phyloP scores from a whole-genome alignment of 2,329 filamentous ascomycete species.

The Furcasterigmium sp. region DNA sequence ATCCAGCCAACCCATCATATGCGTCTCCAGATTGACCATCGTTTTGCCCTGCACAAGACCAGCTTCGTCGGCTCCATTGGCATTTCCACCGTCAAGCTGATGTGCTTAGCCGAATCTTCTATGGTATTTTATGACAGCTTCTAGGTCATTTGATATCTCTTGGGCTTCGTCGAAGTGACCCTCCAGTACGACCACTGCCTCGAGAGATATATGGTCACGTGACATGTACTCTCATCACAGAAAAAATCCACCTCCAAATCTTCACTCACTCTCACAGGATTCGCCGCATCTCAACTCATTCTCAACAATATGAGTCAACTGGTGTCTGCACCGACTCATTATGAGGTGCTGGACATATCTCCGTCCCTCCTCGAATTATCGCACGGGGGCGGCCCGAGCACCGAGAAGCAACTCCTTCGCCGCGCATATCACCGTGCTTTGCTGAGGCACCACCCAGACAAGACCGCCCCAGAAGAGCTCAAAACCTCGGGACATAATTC shows the following conservation, averaged over 20 bases:
- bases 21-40: too few relatives aligned
- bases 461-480: conserved; percentile 22
- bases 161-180: too few relatives aligned
- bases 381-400: neutral
- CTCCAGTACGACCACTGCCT: too few relatives aligned
- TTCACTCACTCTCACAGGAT: too few relatives aligned
- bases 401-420: conserved; percentile 44
- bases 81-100: too few relatives aligned
- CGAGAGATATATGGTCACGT: neutral
- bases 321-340: conserved; percentile 40
- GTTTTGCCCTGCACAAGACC: conserved; percentile 6
- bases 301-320: conserved; percentile 3
- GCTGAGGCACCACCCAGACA: conserved; percentile 62
- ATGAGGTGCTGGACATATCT: conserved; percentile 55
- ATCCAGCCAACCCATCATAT: too few relatives aligned
- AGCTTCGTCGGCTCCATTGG: too few relatives aligned
- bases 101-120: too few relatives aligned
- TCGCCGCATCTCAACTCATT: too few relatives aligned
- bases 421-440: conserved; percentile 61
- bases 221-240: neutral
- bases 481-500: conserved; percentile 4
- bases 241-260: neutral
- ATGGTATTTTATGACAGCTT: too few relatives aligned
- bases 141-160: too few relatives aligned
- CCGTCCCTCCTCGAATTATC: conserved; percentile 34